A percentile compares a stretch with the other conserved stretches of the same genome.
phyloP scores from a whole-genome alignment of 768 basidiomycete genomes.

The Melanogaster broomeanus region DNA sequence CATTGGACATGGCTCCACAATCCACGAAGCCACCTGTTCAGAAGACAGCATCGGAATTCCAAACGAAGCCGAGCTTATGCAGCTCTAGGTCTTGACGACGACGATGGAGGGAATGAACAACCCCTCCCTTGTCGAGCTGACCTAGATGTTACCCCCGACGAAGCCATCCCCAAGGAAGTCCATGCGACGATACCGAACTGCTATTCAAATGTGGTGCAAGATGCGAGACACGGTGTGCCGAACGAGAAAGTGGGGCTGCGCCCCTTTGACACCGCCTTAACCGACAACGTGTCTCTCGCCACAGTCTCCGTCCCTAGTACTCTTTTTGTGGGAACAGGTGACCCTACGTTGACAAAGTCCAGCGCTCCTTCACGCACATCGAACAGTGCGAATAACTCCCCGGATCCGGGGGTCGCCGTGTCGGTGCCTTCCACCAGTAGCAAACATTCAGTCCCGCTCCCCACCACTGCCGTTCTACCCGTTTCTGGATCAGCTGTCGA shows the following conservation, averaged over 20 bases:
- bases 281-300: background rate
- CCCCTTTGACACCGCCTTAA: slow-evolving; percentile 1
- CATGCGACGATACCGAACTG: slow-evolving; percentile 3
- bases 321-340: background rate
- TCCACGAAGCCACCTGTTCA: background rate
- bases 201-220: slow-evolving; percentile 1
- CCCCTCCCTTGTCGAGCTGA: slow-evolving; percentile 1
- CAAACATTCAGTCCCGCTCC: slow-evolving; percentile 5
- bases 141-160: background rate
- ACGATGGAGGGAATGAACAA: slow-evolving; percentile 1
- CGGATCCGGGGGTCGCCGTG: background rate
- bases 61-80: slow-evolving; percentile 1
- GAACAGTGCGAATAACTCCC: slow-evolving; percentile 1
- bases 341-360: slow-evolving; percentile 2
- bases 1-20: background rate
- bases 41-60: background rate
- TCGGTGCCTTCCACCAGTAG: slow-evolving; percentile 2
- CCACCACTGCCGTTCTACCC: background rate
- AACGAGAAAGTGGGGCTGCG: slow-evolving; percentile 9
- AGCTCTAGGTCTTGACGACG: slow-evolving; percentile 5
- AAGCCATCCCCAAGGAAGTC: background rate
- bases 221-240: slow-evolving; percentile 5
- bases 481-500: slow-evolving; percentile 4
- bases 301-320: background rate
- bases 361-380: slow-evolving; percentile 4